Evolutionary conservation across 495 filamentous ascomycete genomes (phyloP).

Genomic region (Beverwykella pulmonaria): DNA sequence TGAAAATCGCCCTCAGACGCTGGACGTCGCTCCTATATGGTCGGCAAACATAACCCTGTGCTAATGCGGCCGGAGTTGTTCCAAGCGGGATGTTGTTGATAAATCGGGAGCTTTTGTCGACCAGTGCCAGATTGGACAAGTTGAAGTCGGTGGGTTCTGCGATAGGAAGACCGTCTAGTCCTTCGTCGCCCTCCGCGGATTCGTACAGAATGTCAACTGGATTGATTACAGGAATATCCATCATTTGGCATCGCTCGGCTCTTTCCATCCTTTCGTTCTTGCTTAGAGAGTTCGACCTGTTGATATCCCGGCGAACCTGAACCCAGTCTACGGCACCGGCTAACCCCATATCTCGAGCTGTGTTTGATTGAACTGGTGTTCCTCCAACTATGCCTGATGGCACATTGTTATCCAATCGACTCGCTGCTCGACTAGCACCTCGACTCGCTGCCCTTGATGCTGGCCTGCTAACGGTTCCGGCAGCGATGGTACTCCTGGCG

Average conservation of each 20-base stretch:
- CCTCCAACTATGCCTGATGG: constrained; percentile 58
- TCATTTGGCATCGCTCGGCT: constrained; percentile 90
- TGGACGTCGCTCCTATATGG: constrained; percentile 96
- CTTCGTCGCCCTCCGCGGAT: constrained; percentile 88
- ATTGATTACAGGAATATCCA: constrained; percentile 84
- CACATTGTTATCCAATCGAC: constrained; percentile 47
- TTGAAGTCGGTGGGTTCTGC: constrained; percentile 82
- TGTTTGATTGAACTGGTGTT: constrained; percentile 47
- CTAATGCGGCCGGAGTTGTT: constrained; percentile 80
- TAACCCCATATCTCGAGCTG: constrained; percentile 67
- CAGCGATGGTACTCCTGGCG: constrained; percentile 80
- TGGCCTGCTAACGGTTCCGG: constrained; percentile 53
- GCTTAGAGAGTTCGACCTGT: constrained; percentile 89
- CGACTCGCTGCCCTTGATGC: constrained; percentile 35
- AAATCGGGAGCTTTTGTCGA: constrained; percentile 95
- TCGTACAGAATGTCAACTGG: constrained; percentile 86
- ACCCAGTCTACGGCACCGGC: constrained; percentile 80
- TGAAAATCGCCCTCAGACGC: constrained; percentile 89
- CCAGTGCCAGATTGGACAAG: constrained; percentile 74
- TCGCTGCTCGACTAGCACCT: constrained; percentile 36
- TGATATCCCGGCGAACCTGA: constrained; percentile 91
- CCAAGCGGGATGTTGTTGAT: constrained; percentile 85
- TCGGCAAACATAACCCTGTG: constrained; percentile 89
- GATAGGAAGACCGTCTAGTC: constrained; percentile 79
- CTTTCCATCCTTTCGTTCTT: constrained; percentile 83